Evolutionary conservation across 805 yeast genomes (phyloP).

Genomic region (Saturnispora sanitii): DNA sequence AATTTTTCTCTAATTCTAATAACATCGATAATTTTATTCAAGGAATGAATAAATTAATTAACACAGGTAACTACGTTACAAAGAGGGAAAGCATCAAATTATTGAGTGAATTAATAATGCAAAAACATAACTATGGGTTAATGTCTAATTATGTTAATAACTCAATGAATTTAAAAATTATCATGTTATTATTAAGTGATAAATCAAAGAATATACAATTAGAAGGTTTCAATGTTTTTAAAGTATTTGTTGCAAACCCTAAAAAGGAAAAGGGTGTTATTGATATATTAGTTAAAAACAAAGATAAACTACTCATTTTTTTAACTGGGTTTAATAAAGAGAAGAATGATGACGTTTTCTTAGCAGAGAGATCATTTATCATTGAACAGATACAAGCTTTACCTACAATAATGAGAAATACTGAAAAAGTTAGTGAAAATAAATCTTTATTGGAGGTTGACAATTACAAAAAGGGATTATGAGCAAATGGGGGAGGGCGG

Average conservation of each 20-base stretch:
- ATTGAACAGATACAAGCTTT: constrained; percentile 61
- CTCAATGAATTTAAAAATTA: constrained; percentile 71
- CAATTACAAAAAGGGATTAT: not conserved
- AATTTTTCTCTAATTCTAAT: constrained; percentile 49
- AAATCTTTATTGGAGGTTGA: not conserved
- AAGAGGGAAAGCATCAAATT: constrained; percentile 82
- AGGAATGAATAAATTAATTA: constrained; percentile 59
- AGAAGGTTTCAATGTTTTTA: constrained; percentile 90
- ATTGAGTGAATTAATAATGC: constrained; percentile 59
- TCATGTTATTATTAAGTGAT: constrained; percentile 81
- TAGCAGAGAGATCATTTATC: constrained; percentile 75
- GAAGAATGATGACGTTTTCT: constrained; percentile 46
- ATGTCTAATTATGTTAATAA: constrained; percentile 72
- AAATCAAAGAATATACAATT: constrained; percentile 80
- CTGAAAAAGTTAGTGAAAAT: constrained; percentile 5
- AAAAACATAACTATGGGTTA: constrained; percentile 58
- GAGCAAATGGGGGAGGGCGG: too few relatives aligned
- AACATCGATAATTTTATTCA: constrained; percentile 43
- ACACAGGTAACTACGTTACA: constrained; percentile 78
- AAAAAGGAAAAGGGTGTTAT: constrained; percentile 68
- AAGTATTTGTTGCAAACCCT: constrained; percentile 95
- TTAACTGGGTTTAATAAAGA: constrained; percentile 55
- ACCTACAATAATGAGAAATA: constrained; percentile 42
- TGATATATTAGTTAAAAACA: constrained; percentile 78
- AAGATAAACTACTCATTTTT: constrained; percentile 63